Percentiles rank a stretch among this genome's conserved stretches.
phyloP scores from a whole-genome alignment of 169 alveolate genomes.

The Plasmodium yoelii region DNA sequence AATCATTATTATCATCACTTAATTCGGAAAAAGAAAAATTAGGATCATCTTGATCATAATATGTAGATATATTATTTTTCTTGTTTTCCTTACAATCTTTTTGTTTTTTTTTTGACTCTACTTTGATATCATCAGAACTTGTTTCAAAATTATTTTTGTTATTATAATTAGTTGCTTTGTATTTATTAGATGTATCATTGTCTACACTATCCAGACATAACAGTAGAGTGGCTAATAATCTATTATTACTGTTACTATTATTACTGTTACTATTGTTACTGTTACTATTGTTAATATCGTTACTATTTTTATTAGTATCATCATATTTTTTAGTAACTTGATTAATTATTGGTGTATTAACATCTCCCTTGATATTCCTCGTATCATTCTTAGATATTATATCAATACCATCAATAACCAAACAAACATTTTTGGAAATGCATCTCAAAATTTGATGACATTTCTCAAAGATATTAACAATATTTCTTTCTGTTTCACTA shows the following conservation, averaged over 20 bases:
- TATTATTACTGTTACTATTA: not conserved
- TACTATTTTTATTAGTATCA: not conserved
- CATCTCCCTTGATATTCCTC: not conserved
- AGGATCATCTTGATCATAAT: not conserved
- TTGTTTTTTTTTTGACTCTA: not conserved
- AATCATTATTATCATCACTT: not conserved
- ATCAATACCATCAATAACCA: slow-evolving; percentile 67
- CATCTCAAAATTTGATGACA: slow-evolving; percentile 12
- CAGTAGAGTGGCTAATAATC: slow-evolving; percentile 43
- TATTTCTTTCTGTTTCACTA: slow-evolving; percentile 64
- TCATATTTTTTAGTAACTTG: not conserved
- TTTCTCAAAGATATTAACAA: slow-evolving; percentile 41
- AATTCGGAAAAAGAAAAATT: not conserved
- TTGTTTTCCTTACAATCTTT: not conserved
- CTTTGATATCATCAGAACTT: not conserved
- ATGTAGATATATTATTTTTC: not conserved
- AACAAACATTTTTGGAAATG: slow-evolving; percentile 3
- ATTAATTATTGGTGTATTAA: not conserved
- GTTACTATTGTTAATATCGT: no score
- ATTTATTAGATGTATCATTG: slow-evolving; percentile 13
- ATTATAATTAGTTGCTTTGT: no score
- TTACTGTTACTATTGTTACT: no score
- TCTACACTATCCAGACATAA: slow-evolving; percentile 65
- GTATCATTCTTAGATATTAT: slow-evolving; percentile 14
- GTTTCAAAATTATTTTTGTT: not conserved